Percentiles rank a stretch among this genome's conserved stretches.
phyloP scores from a whole-genome alignment of 2,329 filamentous ascomycete genomes.

The Epichloe aotearoae region DNA sequence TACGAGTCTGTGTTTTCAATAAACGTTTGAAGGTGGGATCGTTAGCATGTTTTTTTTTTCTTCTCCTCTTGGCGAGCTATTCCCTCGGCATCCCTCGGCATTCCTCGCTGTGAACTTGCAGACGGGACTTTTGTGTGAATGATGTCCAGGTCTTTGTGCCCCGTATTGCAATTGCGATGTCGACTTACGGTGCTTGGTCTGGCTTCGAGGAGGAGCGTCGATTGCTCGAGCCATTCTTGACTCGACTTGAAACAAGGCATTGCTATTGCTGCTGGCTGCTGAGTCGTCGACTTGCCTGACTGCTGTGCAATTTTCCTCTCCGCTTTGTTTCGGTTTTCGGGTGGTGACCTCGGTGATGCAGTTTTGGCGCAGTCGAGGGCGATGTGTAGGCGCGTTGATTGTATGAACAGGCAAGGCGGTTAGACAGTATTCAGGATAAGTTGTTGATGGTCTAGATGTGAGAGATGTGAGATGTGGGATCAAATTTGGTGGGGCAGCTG shows the following conservation, averaged over 20 bases:
- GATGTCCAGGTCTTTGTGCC: no score
- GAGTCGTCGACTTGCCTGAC: neutral
- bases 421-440: no score
- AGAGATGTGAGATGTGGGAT: neutral
- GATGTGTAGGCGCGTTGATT: neutral
- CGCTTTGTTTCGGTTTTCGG: neutral
- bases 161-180: slow-evolving; percentile 5
- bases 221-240: slow-evolving; percentile 86
- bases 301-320: neutral
- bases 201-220: slow-evolving; percentile 71
- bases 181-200: slow-evolving; percentile 63
- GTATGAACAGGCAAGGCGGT: no score
- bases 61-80: neutral
- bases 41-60: neutral
- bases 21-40: slow-evolving; percentile 3
- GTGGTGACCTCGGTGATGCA: neutral
- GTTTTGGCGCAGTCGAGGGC: neutral
- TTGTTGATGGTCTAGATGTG: neutral
- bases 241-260: slow-evolving; percentile 79
- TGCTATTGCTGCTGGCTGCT: slow-evolving; percentile 30
- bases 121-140: no score
- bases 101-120: no score
- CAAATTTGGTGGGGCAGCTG: neutral
- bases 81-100: no score
- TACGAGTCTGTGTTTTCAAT: slow-evolving; percentile 53